Conservation (phyloP, 768 basidiomycete genomes). For the Boletus sp. region DNA sequence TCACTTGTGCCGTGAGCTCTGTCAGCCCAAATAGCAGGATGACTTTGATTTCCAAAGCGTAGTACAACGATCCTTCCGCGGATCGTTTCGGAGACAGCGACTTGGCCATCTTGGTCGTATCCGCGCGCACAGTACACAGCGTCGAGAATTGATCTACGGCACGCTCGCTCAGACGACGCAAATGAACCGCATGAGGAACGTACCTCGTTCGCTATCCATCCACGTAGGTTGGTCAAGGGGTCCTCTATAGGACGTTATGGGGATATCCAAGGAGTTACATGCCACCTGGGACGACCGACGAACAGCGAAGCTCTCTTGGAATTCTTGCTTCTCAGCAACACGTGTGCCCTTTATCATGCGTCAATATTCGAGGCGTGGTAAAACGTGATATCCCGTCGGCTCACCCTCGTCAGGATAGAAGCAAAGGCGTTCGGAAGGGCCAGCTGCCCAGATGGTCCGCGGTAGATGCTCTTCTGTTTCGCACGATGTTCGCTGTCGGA, state of each 20-base stretch:
- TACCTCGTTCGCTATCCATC: constrained; percentile 36
- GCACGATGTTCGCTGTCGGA: constrained; percentile 40
- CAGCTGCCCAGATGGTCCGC: constrained; percentile 38
- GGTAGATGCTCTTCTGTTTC: constrained; percentile 33
- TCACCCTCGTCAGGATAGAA: constrained; percentile 43
- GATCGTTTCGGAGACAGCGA: constrained; percentile 21
- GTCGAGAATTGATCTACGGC: constrained; percentile 33
- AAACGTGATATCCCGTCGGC: neutral
- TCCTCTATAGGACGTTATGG: constrained; percentile 35
- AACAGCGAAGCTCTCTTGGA: constrained; percentile 37
- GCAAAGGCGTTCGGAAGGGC: constrained; percentile 42
- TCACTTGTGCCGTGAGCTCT: constrained; percentile 51
- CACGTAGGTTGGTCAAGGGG: constrained; percentile 26
- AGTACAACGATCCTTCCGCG: constrained; percentile 25
- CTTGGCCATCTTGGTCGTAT: constrained; percentile 31
- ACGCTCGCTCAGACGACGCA: neutral
- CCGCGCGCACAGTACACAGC: constrained; percentile 36
- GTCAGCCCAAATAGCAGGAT: constrained; percentile 52
- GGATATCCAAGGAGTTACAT: constrained; percentile 20
- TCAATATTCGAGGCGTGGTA: neutral
- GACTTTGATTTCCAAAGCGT: constrained; percentile 32
- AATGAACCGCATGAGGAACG: neutral
- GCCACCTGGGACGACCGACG: constrained; percentile 24
- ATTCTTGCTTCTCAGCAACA: constrained; percentile 46
- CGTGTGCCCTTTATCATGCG: constrained; percentile 37